Evolutionary conservation across 2,329 filamentous ascomycete genomes (phyloP).

Genomic region (Pseudogymnoascus destructans): DNA sequence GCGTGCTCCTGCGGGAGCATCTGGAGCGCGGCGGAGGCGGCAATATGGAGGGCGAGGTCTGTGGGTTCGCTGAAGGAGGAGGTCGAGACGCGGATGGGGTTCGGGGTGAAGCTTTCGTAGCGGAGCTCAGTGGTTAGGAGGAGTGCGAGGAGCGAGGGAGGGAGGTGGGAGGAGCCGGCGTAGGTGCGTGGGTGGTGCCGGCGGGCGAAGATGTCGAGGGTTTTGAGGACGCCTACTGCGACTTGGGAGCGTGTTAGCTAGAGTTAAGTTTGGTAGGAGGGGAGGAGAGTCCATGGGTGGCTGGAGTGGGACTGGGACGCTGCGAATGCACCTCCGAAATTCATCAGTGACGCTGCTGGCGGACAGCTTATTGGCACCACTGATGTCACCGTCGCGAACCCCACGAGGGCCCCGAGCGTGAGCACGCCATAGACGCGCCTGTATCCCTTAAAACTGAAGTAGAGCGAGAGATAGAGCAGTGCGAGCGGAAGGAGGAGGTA

Average conservation of each 20-base stretch:
- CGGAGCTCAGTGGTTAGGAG: constrained; percentile 30
- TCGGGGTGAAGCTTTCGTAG: constrained; percentile 32
- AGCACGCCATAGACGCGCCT: constrained; percentile 19
- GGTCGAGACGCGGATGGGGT: constrained; percentile 26
- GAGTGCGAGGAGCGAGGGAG: constrained; percentile 24
- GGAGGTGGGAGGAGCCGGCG: constrained; percentile 20
- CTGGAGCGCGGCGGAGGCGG: constrained; percentile 27
- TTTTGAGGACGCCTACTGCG: constrained; percentile 30
- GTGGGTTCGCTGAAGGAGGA: constrained; percentile 28
- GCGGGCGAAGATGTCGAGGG: constrained; percentile 29
- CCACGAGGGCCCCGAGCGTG: constrained; percentile 17
- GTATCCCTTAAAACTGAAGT: constrained; percentile 21
- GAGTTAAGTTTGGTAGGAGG: not conserved
- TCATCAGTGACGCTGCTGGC: constrained; percentile 24
- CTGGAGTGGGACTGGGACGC: not conserved
- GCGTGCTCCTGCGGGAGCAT: constrained; percentile 26
- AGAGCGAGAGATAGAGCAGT: constrained; percentile 25
- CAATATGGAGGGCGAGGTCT: constrained; percentile 27
- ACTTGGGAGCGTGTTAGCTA: constrained; percentile 17
- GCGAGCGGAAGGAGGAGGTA: constrained; percentile 23
- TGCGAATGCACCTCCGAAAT: constrained; percentile 25
- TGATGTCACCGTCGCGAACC: constrained; percentile 22
- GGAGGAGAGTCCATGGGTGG: not conserved
- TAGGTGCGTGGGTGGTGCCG: constrained; percentile 26
- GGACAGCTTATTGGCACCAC: constrained; percentile 26